Base-by-base conservation (phyloP, 495 filamentous ascomycete genomes). In the Neurospora tetrasperma region DNA sequence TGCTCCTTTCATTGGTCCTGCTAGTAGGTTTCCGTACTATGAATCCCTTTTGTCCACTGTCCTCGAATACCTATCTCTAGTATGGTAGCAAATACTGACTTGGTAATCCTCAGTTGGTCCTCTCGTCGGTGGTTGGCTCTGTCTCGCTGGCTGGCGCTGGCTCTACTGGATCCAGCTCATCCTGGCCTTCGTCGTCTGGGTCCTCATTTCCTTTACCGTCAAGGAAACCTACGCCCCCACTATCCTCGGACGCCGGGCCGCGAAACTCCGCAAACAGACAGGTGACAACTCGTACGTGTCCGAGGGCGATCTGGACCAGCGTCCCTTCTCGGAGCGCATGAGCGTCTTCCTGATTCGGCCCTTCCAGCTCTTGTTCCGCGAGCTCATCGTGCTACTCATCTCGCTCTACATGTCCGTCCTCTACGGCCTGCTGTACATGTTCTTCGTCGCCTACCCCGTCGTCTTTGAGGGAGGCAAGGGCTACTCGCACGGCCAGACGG, bases 131-230 rank as follows among this genome's bases (percentile, higher is more conserved):
- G 93, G 93, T 54, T 94, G 89, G 80, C 81, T 96, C 7, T 84
- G 85, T 14, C 86, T 86, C 4, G 82, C 83, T 0, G 91, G 90
- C 70, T 96, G 93, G 93, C 84, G 91, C 72, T 96, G 93, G 93
- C 84, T 95, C 3, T 95, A 94, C 84, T 94, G 92, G 92, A 84
- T 94, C 72, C 91, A 93, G 71, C 81, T 94, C 20, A 95, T 95
- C 74, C 73, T 93, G 42, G 77, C 89, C 69, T 88, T 86, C 48
- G 79, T 89, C 69, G 85, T 90, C 68, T 94, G 90, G 86, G 73
- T 90, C 31, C 73, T 92, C 69, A 91, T 94, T 79, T 90, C 89
- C 18, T 92, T 95, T 82, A 94, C 91, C 40, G 90, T 94, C 5
- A 91, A 91, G 18, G 92, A 94, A 79, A 95, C 92, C 0, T 94